Percentiles rank a stretch among this genome's conserved stretches.
phyloP scores from a whole-genome alignment of 2,329 filamentous ascomycete species.

The Trichoderma simmonsii region DNA sequence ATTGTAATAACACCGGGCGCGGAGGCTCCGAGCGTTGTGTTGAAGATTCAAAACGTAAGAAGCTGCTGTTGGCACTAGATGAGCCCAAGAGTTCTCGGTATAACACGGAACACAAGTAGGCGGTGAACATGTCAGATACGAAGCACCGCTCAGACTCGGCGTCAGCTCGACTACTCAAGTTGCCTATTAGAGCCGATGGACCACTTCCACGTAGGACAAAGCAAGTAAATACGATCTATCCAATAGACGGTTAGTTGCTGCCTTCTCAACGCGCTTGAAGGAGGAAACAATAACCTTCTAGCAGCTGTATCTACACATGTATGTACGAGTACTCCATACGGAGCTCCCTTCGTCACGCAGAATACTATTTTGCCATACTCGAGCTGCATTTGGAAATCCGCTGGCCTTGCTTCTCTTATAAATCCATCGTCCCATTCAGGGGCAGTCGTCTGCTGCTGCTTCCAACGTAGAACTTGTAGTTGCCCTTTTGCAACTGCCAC shows the following conservation, averaged over 20 bases:
- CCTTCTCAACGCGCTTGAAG: background rate
- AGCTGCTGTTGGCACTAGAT: background rate
- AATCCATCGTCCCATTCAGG: slow-evolving; percentile 32
- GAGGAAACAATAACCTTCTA: background rate
- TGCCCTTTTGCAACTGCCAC: slow-evolving; percentile 52
- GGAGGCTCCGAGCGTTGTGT: background rate
- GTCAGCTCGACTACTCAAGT: background rate
- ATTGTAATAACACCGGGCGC: background rate
- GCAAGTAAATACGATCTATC: background rate
- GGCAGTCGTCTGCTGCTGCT: slow-evolving; percentile 46
- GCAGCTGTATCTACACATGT: background rate
- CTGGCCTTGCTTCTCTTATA: background rate
- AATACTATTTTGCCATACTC: background rate
- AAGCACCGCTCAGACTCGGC: background rate
- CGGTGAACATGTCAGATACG: background rate
- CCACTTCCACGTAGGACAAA: background rate
- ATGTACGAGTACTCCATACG: background rate
- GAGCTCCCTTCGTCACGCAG: background rate
- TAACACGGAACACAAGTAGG: background rate
- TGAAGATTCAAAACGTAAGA: background rate
- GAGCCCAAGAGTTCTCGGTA: background rate
- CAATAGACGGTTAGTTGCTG: background rate
- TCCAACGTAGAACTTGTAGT: slow-evolving; percentile 45
- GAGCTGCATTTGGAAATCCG: background rate
- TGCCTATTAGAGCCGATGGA: background rate